Percentiles rank a stretch among this genome's conserved stretches.
Evolutionary conservation across 306 rosid species (phyloP).

Genomic region (Urtica urens): DNA sequence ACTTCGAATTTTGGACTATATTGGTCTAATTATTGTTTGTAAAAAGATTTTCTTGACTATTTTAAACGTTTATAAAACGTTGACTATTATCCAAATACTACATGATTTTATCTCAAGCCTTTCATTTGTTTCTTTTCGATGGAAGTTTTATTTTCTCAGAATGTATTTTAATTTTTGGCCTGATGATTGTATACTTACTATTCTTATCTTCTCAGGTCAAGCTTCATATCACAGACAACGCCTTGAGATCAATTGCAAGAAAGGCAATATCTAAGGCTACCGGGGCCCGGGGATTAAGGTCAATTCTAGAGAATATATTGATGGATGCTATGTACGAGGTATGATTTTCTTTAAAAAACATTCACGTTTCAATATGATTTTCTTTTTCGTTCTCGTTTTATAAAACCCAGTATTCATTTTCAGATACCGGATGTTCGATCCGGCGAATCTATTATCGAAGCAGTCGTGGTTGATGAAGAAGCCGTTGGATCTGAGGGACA

Average conservation of each 20-base stretch:
- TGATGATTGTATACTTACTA: conserved; percentile 7
- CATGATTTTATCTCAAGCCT: no score
- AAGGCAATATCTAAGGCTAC: conserved; percentile 86
- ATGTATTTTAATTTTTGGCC: conserved; percentile 6
- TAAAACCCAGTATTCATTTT: conserved; percentile 6
- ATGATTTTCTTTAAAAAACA: conserved; percentile 9
- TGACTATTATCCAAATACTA: no score
- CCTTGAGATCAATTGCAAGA: conserved; percentile 62
- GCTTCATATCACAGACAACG: conserved; percentile 55
- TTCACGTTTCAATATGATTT: neutral
- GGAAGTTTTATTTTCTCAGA: neutral
- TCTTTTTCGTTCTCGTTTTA: neutral
- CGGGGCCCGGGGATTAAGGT: conserved; percentile 77
- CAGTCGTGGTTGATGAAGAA: conserved; percentile 77
- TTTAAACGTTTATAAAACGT: no score
- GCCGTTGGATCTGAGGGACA: conserved; percentile 39
- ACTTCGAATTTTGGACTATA: no score
- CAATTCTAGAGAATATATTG: conserved; percentile 69
- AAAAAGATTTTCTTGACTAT: no score
- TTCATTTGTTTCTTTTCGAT: neutral
- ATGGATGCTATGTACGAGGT: conserved; percentile 99
- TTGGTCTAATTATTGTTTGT: no score
- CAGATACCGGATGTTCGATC: conserved; percentile 84
- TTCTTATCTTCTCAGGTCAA: conserved; percentile 47
- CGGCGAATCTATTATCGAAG: conserved; percentile 64